Evolutionary conservation across 306 rosid genomes (phyloP), one percentile per base, ranked within the genome.

Genomic region (Rosa chinensis): DNA sequence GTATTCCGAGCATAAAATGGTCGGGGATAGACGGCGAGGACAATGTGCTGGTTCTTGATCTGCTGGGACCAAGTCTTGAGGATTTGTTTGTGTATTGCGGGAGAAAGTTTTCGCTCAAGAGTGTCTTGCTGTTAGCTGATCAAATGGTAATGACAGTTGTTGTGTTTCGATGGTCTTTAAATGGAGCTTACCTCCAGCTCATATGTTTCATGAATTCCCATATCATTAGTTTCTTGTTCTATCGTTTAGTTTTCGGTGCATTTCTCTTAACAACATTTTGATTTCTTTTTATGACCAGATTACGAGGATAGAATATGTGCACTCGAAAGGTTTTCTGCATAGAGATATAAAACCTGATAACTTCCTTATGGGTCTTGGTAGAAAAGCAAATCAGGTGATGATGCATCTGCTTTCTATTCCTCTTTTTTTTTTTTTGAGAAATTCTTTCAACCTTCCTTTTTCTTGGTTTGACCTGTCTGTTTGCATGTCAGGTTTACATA

Each of bases 291-390:
- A 39, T 76, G 56, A 32, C 61, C 43, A 95, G 99, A 88, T 95
- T 82, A 88, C 91, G 25, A 88, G 98, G 86, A 95, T 95, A 75
- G 99, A 95, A 78, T 93, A 89, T 72, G 92, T 87, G 77, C 99
- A 95, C 81, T 93, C 99, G n/a, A 95, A 93, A 81, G 99, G 99
- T 52, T 95, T 85, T 76, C 85, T 95, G 72, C 99, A 93, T 17
- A 90, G 99, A 85, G 99, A 95, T 74, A 87, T 95, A 63, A 95
- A 95, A 80, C 99, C 99, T 32, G 99, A 95, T 83, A 95, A 95
- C 86, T 95, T 95, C 84, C 97, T 95, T 66, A 95, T 95, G 99
- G 98, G 99, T 61, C 97, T 95, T 83, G 98, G 98, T 77, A 96
- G 99, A 69, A 95, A 95, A 85, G 99, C 99, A 73, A 95, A 92